Conservation (phyloP, 2,329 filamentous ascomycete genomes). For the Xylaria arbuscula region DNA sequence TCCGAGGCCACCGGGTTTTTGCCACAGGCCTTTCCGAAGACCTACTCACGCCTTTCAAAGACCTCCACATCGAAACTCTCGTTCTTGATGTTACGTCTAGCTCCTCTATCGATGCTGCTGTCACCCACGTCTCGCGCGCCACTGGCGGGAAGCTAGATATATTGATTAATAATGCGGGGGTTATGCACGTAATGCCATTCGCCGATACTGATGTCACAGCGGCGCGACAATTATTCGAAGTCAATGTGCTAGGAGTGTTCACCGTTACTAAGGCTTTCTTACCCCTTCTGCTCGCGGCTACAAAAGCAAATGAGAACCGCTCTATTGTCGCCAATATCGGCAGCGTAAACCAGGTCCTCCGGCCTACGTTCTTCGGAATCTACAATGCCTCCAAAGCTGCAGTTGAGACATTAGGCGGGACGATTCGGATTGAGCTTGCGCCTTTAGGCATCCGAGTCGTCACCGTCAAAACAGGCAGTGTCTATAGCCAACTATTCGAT, state of each 20-base stretch:
- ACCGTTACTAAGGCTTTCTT: constrained; percentile 49
- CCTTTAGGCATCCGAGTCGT: constrained; percentile 4
- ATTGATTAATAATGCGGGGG: constrained; percentile 27
- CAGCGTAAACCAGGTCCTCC: constrained; percentile 9
- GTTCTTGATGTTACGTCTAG: constrained; percentile 10
- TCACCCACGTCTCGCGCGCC: not conserved
- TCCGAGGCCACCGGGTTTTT: constrained; percentile 12
- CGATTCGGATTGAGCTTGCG: constrained; percentile 2
- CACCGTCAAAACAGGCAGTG: constrained; percentile 8
- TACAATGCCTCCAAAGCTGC: constrained; percentile 11
- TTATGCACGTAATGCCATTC: constrained; percentile 43
- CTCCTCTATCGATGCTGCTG: constrained; percentile 6
- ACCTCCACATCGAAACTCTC: not conserved
- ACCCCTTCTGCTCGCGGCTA: constrained; percentile 40
- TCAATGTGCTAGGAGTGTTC: constrained; percentile 48
- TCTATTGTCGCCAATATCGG: constrained; percentile 5
- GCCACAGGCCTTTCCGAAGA: constrained; percentile 1
- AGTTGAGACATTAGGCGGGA: constrained; percentile 1
- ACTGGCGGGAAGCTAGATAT: constrained; percentile 7
- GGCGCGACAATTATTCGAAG: constrained; percentile 41
- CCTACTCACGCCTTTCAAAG: not conserved
- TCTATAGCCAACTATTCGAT: not conserved
- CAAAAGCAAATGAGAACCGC: not conserved
- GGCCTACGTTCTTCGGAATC: constrained; percentile 8
- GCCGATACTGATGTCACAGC: constrained; percentile 40